phyloP scores from a whole-genome alignment of 306 rosid species.

The Elaeagnus macrophylla region DNA sequence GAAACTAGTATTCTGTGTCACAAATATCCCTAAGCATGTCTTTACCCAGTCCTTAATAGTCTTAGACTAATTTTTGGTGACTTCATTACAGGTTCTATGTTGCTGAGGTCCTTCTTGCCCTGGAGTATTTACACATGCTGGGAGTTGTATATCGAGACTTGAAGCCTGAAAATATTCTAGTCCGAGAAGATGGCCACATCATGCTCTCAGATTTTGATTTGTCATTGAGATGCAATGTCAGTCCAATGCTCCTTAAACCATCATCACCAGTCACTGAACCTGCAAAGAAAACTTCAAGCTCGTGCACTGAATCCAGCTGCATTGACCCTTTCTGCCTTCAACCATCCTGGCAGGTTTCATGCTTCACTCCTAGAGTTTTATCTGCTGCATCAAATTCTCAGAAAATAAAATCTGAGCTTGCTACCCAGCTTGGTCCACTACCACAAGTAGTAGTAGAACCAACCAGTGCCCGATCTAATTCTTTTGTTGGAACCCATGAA shows the following conservation, averaged over 20 bases:
- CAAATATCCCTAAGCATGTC: not conserved
- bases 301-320: constrained; percentile 78
- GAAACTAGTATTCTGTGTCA: not conserved
- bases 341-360: constrained; percentile 92
- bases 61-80: constrained; percentile 10
- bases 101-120: constrained; percentile 86
- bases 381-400: constrained; percentile 65
- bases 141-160: constrained; percentile 95
- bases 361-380: constrained; percentile 79
- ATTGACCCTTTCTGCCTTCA: constrained; percentile 93
- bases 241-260: constrained; percentile 59
- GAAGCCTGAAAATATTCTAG: constrained; percentile 89
- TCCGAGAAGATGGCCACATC: constrained; percentile 97
- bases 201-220: constrained; percentile 95
- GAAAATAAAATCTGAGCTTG: constrained; percentile 55
- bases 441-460: constrained; percentile 96
- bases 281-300: constrained; percentile 46
- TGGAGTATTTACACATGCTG: constrained; percentile 94
- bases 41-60: not conserved
- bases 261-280: constrained; percentile 50
- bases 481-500: constrained; percentile 92
- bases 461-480: constrained; percentile 78
- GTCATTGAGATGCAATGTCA: constrained; percentile 83
- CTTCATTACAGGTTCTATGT: constrained; percentile 66
- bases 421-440: constrained; percentile 58